Base-by-base conservation (phyloP, 169 alveolate genomes). In the Plasmodium sp. region DNA sequence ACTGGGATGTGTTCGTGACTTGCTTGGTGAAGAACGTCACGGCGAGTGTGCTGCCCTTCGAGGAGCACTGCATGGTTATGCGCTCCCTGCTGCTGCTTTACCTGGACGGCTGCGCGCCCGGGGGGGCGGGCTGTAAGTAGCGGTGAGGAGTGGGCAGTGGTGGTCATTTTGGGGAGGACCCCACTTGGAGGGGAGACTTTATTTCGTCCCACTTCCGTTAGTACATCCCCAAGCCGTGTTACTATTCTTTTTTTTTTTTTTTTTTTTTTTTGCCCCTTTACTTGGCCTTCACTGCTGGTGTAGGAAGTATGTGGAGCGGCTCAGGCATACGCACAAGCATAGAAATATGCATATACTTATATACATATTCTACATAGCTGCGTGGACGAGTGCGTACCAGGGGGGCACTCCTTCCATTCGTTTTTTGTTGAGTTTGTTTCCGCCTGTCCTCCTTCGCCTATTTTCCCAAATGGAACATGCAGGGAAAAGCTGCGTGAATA, bases 81-180 rank as follows among this genome's bases (percentile, higher is more conserved):
- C 36, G 86, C 34, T 86, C 93, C 7, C 86, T 86, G 12, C 22
- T 86, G 45, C 31, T 86, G 56, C 81, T 86, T 86, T 86, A 86
- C 51, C 67, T 77, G 31, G 83, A 86, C 6, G 36, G 74, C 27
- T 77, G 67, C 31, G 31, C 74, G 9, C 7, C 54, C 3, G 54
- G 48, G 54, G 54, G 54, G 14, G 16, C 1, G 54, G 6, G 14
- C 16, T 43, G 54, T 2, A 5, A 18, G 62, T 51, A 51, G 62
- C 62, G 62, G 22, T 51, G 18, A 10, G n/a, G 18, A 12, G 18
- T 48, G 18, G 18, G 18, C 58, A 12, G 58, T 0, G 58, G 18
- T 48, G 22, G 22, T 51, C 62, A 51, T 51, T 14, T 51, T 12
- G 62, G 62, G 62, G 62, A 48, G 62, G 12, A 51, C 62, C 7